phyloP scores from a whole-genome alignment of 768 basidiomycete species.

The Crepidotus variabilis region DNA sequence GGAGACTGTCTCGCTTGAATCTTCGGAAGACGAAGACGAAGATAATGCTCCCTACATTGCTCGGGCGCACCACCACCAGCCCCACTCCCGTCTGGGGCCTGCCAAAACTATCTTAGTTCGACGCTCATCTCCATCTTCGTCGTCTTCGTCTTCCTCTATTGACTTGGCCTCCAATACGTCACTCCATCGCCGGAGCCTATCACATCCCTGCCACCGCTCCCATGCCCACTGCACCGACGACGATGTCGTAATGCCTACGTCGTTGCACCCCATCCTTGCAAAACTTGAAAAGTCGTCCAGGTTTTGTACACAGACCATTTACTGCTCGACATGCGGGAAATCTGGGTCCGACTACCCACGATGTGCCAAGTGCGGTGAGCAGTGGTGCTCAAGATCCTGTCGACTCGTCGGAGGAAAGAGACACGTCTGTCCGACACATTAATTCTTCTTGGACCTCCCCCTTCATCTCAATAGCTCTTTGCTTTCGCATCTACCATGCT shows the following conservation, averaged over 20 bases:
- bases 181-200: conserved; percentile 13
- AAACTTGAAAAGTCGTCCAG: conserved; percentile 50
- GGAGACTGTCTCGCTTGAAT: conserved; percentile 14
- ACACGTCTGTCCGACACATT: conserved; percentile 37
- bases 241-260: conserved; percentile 7
- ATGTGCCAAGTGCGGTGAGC: conserved; percentile 54
- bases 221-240: conserved; percentile 4
- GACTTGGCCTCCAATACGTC: not conserved
- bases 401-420: conserved; percentile 48
- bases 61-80: conserved; percentile 4
- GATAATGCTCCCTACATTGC: not conserved
- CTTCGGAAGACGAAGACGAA: conserved; percentile 13
- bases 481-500: not conserved
- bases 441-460: not conserved
- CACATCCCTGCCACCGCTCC: conserved; percentile 1
- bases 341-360: conserved; percentile 53
- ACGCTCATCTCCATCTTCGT: conserved; percentile 15
- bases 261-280: conserved; percentile 45
- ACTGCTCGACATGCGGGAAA: conserved; percentile 52
- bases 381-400: conserved; percentile 66
- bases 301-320: conserved; percentile 33
- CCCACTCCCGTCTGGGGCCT: conserved; percentile 6
- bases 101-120: not conserved
- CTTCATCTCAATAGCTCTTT: not conserved
- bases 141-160: conserved; percentile 14